Evolutionary conservation across 192 early-diverging fungal genomes (phyloP).

Genomic region (Coemansia sp.): DNA sequence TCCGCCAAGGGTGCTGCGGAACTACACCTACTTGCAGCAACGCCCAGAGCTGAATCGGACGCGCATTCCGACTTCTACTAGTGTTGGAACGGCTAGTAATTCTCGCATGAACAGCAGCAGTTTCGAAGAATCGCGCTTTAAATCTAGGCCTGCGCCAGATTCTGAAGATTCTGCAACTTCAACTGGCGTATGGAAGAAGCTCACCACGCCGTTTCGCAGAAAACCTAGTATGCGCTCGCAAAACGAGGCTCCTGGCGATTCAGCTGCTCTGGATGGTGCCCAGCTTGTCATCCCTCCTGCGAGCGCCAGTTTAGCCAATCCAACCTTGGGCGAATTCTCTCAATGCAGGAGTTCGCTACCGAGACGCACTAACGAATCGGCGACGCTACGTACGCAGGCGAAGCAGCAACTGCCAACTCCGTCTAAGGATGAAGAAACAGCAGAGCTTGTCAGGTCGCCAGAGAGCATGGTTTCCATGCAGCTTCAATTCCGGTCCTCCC

Average conservation of each 20-base stretch:
- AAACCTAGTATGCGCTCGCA: neutral
- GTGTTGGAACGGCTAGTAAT: neutral
- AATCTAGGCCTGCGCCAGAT: neutral
- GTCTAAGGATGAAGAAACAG: neutral
- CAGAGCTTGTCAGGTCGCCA: neutral
- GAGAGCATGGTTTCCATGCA: conserved; percentile 34
- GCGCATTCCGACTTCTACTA: neutral
- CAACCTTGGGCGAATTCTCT: neutral
- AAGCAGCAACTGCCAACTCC: neutral
- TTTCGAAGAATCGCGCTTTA: neutral
- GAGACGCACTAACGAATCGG: neutral
- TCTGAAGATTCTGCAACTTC: neutral
- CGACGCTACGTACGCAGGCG: neutral
- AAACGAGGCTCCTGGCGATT: neutral
- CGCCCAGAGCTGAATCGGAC: neutral
- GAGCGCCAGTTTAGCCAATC: neutral
- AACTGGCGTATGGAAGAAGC: conserved; percentile 10
- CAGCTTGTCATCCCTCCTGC: neutral
- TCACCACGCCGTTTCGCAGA: conserved; percentile 13
- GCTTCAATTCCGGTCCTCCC: conserved; percentile 1
- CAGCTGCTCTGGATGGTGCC: neutral
- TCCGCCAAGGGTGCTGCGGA: conserved; percentile 23
- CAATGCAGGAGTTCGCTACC: neutral
- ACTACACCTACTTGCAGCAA: neutral
- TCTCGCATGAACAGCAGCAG: neutral